Percentiles rank a stretch among this genome's conserved stretches.
Evolutionary conservation across 495 filamentous ascomycete genomes (phyloP).

Genomic region (Aspergillus nidulans): DNA sequence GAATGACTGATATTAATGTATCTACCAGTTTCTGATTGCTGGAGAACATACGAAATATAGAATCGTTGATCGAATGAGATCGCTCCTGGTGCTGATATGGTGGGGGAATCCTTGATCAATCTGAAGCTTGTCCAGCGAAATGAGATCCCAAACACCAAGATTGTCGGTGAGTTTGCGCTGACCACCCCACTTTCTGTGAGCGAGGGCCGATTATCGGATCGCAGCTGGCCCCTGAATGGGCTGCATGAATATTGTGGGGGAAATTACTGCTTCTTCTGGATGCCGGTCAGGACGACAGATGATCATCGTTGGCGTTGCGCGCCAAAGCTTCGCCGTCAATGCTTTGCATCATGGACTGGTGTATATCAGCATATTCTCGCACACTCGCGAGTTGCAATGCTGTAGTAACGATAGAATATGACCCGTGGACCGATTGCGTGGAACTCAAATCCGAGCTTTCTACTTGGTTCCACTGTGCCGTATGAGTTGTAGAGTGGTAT

Average conservation of each 20-base stretch:
- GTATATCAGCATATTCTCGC: not conserved
- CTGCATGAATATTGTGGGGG: not conserved
- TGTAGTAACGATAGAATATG: too few species aligned
- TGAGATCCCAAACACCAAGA: constrained; percentile 1
- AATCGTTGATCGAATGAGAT: constrained; percentile 7
- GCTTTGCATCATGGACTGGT: not conserved
- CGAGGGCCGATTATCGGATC: not conserved
- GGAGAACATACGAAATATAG: constrained; percentile 11
- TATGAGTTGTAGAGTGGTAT: not conserved
- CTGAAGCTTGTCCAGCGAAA: constrained; percentile 24
- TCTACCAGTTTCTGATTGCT: constrained; percentile 15
- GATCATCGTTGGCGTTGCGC: constrained; percentile 4
- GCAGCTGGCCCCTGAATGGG: not conserved
- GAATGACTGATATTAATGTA: constrained; percentile 8
- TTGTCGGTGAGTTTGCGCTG: constrained; percentile 7
- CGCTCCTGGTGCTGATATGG: not conserved
- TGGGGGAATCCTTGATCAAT: constrained; percentile 23
- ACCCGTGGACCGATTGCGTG: not conserved
- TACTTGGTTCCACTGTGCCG: not conserved
- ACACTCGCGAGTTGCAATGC: too few species aligned
- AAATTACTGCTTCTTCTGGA: not conserved
- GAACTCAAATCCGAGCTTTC: not conserved
- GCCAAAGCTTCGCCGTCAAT: constrained; percentile 1
- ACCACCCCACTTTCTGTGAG: not conserved
- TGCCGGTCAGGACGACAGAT: not conserved